Base-by-base conservation (phyloP, 164 flowering plant species). In the Stephania cephalantha region DNA sequence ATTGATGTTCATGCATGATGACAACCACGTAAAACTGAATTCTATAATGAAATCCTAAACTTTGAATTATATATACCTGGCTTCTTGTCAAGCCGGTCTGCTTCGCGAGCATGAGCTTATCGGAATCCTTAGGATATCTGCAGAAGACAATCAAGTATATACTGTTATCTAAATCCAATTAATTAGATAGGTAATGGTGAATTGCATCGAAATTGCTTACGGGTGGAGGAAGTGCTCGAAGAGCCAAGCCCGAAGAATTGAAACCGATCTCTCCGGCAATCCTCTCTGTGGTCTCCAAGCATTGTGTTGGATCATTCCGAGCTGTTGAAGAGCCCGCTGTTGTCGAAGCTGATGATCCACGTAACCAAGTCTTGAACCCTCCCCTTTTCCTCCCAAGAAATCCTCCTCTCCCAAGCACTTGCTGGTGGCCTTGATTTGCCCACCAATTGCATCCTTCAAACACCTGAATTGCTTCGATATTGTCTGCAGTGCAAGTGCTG, bases 281-380 rank as follows among this genome's bases (percentile, higher is more conserved):
- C 99, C 99, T 79, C 98, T 80, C 82, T 95, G 99, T 61, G 99
- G 99, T 83, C 99, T 87, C 99, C 99, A 95, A 77, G 97, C 97
- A 80, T 93, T 92, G 77, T 90, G 95, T 81, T 91, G 99, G 80
- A 93, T 89, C 97, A 95, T 89, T 66, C 98, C 97, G 78, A 95
- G 81, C 74, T 93, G 98, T 71, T 95, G 99, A 48, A 95, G 87
- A 7, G 97, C 95, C 25, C 97, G 80, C 71, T 93, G 99, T 73
- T 93, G 97, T 18, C 96, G 82, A 71, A 91, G 79, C 31, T 95
- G 99, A 65, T 90, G 88, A 76, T 95, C 98, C 5, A 95, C 92
- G 35, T 83, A 90, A 73, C 88, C 89, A 31, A 93, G 88, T 74
- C 97, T 85, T 0, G 97, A 90, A 5, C 90, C 90, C 46, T 86